These are phyloP conservation scores for Leucosporidium scottii DNA, from an alignment of 768 basidiomycete species.

Conservation along the genomic window DNA sequence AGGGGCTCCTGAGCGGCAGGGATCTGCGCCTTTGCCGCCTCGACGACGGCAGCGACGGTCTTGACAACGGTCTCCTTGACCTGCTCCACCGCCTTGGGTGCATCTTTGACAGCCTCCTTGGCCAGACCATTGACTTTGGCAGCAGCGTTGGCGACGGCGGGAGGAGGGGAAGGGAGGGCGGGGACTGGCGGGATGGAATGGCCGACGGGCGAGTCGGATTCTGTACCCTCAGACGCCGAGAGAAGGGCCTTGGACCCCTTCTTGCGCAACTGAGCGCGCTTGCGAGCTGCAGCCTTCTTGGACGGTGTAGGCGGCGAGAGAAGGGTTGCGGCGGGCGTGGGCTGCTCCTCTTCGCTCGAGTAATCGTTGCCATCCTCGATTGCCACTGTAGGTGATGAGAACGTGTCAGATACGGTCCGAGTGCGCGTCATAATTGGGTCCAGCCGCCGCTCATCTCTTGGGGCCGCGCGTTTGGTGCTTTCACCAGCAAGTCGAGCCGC, in stretches of 20 bases:
- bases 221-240: neutral
- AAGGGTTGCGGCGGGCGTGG: neutral
- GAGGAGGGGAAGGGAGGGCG: neutral
- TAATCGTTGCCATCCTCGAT: slow-evolving; percentile 14
- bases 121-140: neutral
- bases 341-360: slow-evolving; percentile 11
- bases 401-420: neutral
- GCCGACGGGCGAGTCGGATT: slow-evolving; percentile 15
- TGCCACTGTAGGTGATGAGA: neutral
- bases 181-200: slow-evolving; percentile 20
- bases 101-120: neutral
- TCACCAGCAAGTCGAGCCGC: neutral
- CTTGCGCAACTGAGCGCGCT: slow-evolving; percentile 26
- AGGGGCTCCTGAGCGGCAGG: neutral
- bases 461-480: neutral
- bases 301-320: slow-evolving; percentile 10
- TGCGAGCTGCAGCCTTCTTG: slow-evolving; percentile 26
- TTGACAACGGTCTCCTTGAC: slow-evolving; percentile 8
- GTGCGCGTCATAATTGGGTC: too few species aligned
- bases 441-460: neutral
- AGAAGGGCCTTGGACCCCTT: slow-evolving; percentile 11
- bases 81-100: neutral
- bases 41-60: neutral
- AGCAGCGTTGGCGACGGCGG: neutral
- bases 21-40: neutral